A percentile compares a stretch with the other conserved stretches of the same genome.
phyloP scores from a whole-genome alignment of 148 eudicot genomes.

The Spergularia bocconei region DNA sequence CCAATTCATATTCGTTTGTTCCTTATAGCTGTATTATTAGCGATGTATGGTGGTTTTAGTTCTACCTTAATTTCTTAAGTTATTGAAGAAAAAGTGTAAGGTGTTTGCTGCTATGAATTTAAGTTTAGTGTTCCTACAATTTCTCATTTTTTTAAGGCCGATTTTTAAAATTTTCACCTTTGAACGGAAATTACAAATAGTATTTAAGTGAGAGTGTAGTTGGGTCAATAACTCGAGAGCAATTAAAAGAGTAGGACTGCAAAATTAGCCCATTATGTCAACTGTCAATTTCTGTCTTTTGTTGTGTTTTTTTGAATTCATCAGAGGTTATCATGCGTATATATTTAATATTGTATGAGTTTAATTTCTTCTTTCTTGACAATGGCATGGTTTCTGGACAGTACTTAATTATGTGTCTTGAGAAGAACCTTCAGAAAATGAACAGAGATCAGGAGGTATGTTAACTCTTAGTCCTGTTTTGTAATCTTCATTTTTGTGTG shows the following conservation, averaged over 20 bases:
- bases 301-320: background rate
- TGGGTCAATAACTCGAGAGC: background rate
- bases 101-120: too few species aligned
- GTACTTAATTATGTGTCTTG: slow-evolving; percentile 50
- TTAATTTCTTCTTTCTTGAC: slow-evolving; percentile 6
- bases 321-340: background rate
- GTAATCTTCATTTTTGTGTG: background rate
- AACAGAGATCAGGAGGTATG: slow-evolving; percentile 57
- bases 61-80: background rate
- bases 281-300: background rate
- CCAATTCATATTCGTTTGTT: background rate
- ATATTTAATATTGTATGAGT: background rate
- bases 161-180: background rate
- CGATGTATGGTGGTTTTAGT: background rate
- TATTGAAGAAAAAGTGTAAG: too few species aligned
- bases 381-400: slow-evolving; percentile 34
- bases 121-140: too few species aligned
- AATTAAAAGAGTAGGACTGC: background rate
- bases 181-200: background rate
- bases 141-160: too few species aligned
- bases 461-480: background rate
- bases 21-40: background rate
- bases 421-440: slow-evolving; percentile 54
- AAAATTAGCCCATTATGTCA: background rate
- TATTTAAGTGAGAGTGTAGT: background rate